Conservation (phyloP, 2,329 filamentous ascomycete genomes). For the Plectosphaerella plurivora region DNA sequence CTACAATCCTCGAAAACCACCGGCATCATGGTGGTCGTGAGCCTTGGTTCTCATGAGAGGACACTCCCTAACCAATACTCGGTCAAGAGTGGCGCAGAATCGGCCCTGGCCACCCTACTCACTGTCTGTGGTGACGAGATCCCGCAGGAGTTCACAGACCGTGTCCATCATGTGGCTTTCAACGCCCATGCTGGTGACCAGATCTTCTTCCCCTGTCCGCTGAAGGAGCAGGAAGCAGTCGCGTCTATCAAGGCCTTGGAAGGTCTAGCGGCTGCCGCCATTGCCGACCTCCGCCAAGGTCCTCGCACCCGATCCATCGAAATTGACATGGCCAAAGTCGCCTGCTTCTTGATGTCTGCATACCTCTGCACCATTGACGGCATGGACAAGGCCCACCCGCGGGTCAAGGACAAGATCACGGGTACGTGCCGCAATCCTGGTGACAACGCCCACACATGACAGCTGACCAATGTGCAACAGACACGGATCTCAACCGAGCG, state of each 20-base stretch:
- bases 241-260: conserved; percentile 55
- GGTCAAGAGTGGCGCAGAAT: conserved; percentile 23
- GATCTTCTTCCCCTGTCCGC: conserved; percentile 32
- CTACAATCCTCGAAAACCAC: not conserved
- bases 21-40: conserved; percentile 7
- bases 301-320: conserved; percentile 26
- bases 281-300: conserved; percentile 45
- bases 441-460: conserved; percentile 36
- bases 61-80: conserved; percentile 16
- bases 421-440: conserved; percentile 22
- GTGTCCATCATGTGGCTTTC: conserved; percentile 23
- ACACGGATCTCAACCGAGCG: conserved; percentile 60
- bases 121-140: conserved; percentile 21
- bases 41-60: conserved; percentile 7
- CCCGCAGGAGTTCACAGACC: conserved; percentile 22
- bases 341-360: conserved; percentile 53
- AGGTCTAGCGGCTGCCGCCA: conserved; percentile 53
- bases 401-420: conserved; percentile 30
- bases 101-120: conserved; percentile 21
- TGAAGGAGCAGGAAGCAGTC: conserved; percentile 33
- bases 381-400: conserved; percentile 40
- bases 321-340: conserved; percentile 48
- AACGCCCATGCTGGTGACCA: conserved; percentile 21
- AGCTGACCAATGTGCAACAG: conserved; percentile 27
- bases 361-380: conserved; percentile 53